Base-by-base conservation (phyloP, 2,329 filamentous ascomycete species). In the Alternaria angustiovoidea region DNA sequence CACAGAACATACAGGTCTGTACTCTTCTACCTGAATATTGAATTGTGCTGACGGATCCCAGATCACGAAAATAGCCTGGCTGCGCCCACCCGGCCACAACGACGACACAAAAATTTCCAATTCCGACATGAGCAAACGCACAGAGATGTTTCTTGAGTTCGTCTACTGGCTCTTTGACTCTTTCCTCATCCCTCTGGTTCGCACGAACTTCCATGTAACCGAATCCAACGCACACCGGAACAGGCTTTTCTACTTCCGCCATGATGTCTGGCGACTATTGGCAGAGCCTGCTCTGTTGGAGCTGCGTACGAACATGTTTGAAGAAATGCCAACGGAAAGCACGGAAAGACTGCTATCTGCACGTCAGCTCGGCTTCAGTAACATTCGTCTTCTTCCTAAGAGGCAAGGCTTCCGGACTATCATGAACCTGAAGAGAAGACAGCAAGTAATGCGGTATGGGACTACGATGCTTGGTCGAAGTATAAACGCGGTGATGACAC, bases 141-240 rank as follows among this genome's bases (percentile, higher is more conserved):
- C 81, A 26, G 91, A 97, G 72, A 84, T 98, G 0, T 87, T 97
- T 49, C 80, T 88, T 54, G 95, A 99, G 75, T 89, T 98, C 59
- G 71, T 98, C 7, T 98, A 97, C 80, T 99, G 94, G 75, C 67
- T 96, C 4, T 95, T 99, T 71, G 95, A 99, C 78, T 97, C 94
- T 0, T 84, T 97, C 22, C 75, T 99, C 57, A 91, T 98, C 69
- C 94, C 95, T 9, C 84, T 99, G 7, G 86, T 98, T 48, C 88
- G 92, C 34, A 89, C 87, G 63, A 94, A 95, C 71, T 99, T 99
- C 72, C 94, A 98, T 73, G 91, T 97, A 38, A 99, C 95, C 0
- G 95, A 99, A 76, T 95, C 93, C 0, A 93, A 88, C 64, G 83
- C 84, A 1, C 88, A 97, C 73, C 89, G 90, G 16, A 93, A 95